Base-by-base conservation (phyloP, 768 basidiomycete genomes). In the Rhizopogon roseolus region DNA sequence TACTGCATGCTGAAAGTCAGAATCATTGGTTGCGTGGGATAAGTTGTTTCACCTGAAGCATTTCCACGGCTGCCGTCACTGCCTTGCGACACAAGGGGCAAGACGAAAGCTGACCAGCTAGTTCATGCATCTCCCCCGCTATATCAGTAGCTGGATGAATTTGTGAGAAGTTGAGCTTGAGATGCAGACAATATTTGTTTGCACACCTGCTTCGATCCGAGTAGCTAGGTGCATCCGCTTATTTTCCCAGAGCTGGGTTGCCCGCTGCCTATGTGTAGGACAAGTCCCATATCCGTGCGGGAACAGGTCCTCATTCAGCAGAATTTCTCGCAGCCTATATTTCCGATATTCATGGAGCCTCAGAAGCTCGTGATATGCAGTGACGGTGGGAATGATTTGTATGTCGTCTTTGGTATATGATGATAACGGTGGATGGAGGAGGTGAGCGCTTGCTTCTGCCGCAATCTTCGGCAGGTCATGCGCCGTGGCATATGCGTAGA, bases 261-360 rank as follows among this genome's bases (percentile, higher is more conserved):
- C 77, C 39, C 71, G 63, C 27, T 73, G 71, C 45, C 66, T 67
- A 66, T 88, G 86, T 39, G 66, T 63, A n/a, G 69, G 41, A 64
- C 87, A 90, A 54, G 69, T 67, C 4, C 87, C 85, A 54, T 88
- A 89, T 19, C 85, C 84, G 66, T 85, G 82, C 17, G 87, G 87
- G 61, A 89, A 90, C 42, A 89, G 73, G 34, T 83, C 79, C 61
- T 88, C 85, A 19, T 70, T 73, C 38, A 81, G 62, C 16, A 88
- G 63, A 6, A 82, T 67, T 27, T 75, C 72, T 43, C 77, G 76
- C 45, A 89, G 64, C 25, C 73, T 70, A 62, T 77, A 74, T 34
- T 81, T 74, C 49, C 87, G 79, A 54, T 76, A 67, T 50, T 76
- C 73, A 57, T 89, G 87, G 53, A 90, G 68, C 28, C 73, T 76